Evolutionary conservation across 2,329 filamentous ascomycete species (phyloP).

Genomic region (Colletotrichum eleusines): DNA sequence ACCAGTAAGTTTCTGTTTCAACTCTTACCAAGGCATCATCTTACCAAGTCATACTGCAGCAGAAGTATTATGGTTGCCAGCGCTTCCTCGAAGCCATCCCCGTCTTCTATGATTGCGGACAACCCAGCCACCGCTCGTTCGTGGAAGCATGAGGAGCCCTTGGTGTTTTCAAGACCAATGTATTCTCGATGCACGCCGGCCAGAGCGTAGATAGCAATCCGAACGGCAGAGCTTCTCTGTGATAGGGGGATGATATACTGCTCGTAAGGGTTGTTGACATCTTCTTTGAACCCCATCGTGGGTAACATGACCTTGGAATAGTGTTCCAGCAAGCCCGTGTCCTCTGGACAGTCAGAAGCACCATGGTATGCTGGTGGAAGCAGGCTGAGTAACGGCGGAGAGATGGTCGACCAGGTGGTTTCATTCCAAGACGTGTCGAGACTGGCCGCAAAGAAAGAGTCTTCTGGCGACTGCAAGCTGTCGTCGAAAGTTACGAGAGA

Average conservation of each 20-base stretch:
- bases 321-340: constrained; percentile 36
- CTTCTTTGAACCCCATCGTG: constrained; percentile 32
- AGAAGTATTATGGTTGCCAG: constrained; percentile 37
- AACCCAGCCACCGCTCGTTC: constrained; percentile 32
- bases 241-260: constrained; percentile 32
- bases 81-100: constrained; percentile 34
- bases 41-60: constrained; percentile 39
- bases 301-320: constrained; percentile 29
- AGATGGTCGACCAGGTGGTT: constrained; percentile 14
- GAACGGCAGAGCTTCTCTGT: constrained; percentile 35
- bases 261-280: constrained; percentile 18
- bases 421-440: constrained; percentile 32
- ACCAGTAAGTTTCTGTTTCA: not conserved
- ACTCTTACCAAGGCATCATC: not conserved
- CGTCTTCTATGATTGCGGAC: constrained; percentile 35
- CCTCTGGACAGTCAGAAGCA: constrained; percentile 24
- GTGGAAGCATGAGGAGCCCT: constrained; percentile 34
- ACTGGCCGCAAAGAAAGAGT: constrained; percentile 21
- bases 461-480: constrained; percentile 17
- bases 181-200: constrained; percentile 39
- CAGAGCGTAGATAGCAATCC: constrained; percentile 37
- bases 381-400: constrained; percentile 21
- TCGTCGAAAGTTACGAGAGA: constrained; percentile 1
- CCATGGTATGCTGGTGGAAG: constrained; percentile 16
- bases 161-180: constrained; percentile 23